phyloP scores from a whole-genome alignment of 768 basidiomycete species.

The Serendipita vermifera region DNA sequence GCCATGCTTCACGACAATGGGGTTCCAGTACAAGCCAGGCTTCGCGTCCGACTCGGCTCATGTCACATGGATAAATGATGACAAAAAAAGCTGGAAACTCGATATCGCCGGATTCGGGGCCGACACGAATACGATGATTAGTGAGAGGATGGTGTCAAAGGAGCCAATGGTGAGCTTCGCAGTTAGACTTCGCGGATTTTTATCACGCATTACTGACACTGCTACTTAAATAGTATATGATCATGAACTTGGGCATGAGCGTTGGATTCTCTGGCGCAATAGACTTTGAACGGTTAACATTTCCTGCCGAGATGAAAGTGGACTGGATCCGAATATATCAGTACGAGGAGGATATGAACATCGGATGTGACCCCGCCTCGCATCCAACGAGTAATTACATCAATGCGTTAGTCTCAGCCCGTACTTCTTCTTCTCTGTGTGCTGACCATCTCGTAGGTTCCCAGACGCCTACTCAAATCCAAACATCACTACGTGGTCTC shows the following conservation, averaged over 20 bases:
- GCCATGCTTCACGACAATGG: slow-evolving; percentile 44
- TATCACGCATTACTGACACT: slow-evolving; percentile 12
- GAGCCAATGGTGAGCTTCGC: slow-evolving; percentile 74
- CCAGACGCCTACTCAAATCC: slow-evolving; percentile 1
- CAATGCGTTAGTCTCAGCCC: slow-evolving; percentile 16
- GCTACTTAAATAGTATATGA: slow-evolving; percentile 42
- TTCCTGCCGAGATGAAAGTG: slow-evolving; percentile 70
- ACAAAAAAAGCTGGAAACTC: slow-evolving; percentile 56
- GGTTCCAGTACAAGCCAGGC: slow-evolving; percentile 70
- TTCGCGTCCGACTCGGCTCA: slow-evolving; percentile 53
- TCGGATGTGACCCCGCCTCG: slow-evolving; percentile 57
- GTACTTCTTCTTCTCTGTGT: background rate
- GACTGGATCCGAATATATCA: slow-evolving; percentile 90
- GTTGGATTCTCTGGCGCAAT: slow-evolving; percentile 46
- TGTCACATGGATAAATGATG: slow-evolving; percentile 71
- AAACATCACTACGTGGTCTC: background rate
- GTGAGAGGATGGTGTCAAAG: slow-evolving; percentile 58
- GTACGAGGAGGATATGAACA: slow-evolving; percentile 44
- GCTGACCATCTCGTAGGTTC: background rate
- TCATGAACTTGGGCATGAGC: slow-evolving; percentile 77
- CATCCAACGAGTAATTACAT: slow-evolving; percentile 72
- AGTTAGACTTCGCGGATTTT: slow-evolving; percentile 15
- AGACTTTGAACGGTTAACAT: slow-evolving; percentile 57
- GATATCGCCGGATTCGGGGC: slow-evolving; percentile 54
- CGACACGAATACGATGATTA: slow-evolving; percentile 43